phyloP scores from a whole-genome alignment of 148 eudicot genomes.

The Arctostaphylos glauca region DNA sequence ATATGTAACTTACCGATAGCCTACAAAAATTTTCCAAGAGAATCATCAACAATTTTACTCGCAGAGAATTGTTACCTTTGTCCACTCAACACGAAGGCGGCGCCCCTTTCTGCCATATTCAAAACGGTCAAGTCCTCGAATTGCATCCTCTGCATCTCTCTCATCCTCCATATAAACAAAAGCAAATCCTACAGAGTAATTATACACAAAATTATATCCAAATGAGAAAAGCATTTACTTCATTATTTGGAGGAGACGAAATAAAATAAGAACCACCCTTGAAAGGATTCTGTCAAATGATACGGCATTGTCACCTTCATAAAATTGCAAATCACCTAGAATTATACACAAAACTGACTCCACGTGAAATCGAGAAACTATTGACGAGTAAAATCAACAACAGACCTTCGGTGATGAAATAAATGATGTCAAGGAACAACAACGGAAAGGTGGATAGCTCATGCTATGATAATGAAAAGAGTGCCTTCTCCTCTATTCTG shows the following conservation, averaged over 20 bases:
- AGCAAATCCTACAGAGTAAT: conserved; percentile 51
- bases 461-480: conserved; percentile 54
- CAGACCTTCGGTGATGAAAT: conserved; percentile 74
- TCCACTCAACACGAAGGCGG: conserved; percentile 92
- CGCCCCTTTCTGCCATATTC: conserved; percentile 93
- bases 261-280: conserved; percentile 4
- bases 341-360: conserved; percentile 13
- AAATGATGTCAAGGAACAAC: conserved; percentile 69
- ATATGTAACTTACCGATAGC: not conserved
- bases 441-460: conserved; percentile 61
- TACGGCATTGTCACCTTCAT: conserved; percentile 11
- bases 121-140: conserved; percentile 66
- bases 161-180: conserved; percentile 91
- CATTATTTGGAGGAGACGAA: not conserved
- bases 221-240: conserved; percentile 1
- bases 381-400: conserved; percentile 43
- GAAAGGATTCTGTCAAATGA: conserved; percentile 10
- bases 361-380: conserved; percentile 26
- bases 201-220: not conserved
- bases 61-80: conserved; percentile 47
- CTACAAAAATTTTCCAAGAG: not conserved
- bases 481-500: conserved; percentile 54
- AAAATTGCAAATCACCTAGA: not conserved
- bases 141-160: conserved; percentile 92
- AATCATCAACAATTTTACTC: not conserved